These are phyloP conservation scores for Cryptococcus jaspeensis DNA, from an alignment of 1,284 basidiomycete genomes.

Conservation along the genomic window DNA sequence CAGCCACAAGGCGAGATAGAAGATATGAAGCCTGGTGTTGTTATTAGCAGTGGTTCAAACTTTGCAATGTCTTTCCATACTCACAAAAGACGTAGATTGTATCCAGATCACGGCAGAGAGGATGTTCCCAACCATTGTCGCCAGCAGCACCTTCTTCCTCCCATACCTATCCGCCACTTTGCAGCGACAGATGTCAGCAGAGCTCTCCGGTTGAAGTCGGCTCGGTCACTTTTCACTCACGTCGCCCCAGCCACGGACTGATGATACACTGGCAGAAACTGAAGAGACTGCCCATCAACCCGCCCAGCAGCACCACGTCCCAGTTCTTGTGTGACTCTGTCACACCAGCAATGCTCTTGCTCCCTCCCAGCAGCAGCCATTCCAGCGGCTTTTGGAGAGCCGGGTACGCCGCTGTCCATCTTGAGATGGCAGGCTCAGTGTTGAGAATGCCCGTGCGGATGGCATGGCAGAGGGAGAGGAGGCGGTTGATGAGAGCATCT, in stretches of 20 bases:
- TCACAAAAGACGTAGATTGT: slow-evolving; percentile 71
- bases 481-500: slow-evolving; percentile 66
- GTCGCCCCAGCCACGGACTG: slow-evolving; percentile 74
- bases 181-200: background rate
- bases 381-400: too few species aligned
- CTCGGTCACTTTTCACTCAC: slow-evolving; percentile 26
- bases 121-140: slow-evolving; percentile 89
- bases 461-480: slow-evolving; percentile 62
- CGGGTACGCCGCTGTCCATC: background rate
- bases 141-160: slow-evolving; percentile 71
- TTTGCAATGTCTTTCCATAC: slow-evolving; percentile 5
- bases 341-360: slow-evolving; percentile 2
- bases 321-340: slow-evolving; percentile 28
- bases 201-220: background rate
- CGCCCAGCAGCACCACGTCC: slow-evolving; percentile 58
- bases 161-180: slow-evolving; percentile 70
- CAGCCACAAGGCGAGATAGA: slow-evolving; percentile 83
- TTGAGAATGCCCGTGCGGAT: background rate
- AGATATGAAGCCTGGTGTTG: slow-evolving; percentile 61
- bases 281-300: slow-evolving; percentile 84
- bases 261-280: slow-evolving; percentile 83
- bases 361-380: slow-evolving; percentile 10
- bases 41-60: slow-evolving; percentile 1
- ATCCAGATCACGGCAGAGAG: slow-evolving; percentile 84
- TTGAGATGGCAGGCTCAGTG: background rate